Percentiles rank a stretch among this genome's conserved stretches.
Conservation (phyloP, 2,329 filamentous ascomycete genomes). For the Pleurostoma richardsiae region DNA sequence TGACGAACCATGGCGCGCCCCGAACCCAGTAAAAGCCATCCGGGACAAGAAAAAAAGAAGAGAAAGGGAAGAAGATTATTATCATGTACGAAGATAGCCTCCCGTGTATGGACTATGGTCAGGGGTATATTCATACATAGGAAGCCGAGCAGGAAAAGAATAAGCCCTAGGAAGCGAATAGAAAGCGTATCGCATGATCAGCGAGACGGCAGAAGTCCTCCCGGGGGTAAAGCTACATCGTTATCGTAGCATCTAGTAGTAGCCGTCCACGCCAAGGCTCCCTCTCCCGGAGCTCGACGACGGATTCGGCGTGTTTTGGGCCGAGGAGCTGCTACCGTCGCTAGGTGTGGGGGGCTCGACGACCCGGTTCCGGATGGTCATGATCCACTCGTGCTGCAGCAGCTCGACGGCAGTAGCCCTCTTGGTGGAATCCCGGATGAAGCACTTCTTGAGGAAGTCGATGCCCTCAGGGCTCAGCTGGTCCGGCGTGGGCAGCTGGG, state of each 20-base stretch:
- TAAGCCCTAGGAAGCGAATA: too few species aligned
- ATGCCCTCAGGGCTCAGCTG: slow-evolving; percentile 81
- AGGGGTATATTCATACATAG: too few species aligned
- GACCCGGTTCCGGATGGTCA: slow-evolving; percentile 59
- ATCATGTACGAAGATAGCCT: too few species aligned
- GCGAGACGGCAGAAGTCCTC: too few species aligned
- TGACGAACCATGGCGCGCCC: too few species aligned
- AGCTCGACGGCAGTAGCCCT: slow-evolving; percentile 81
- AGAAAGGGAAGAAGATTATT: too few species aligned
- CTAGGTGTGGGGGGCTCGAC: slow-evolving; percentile 61
- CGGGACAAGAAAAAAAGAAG: too few species aligned
- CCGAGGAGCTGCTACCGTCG: slow-evolving; percentile 40
- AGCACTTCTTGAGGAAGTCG: slow-evolving; percentile 85
- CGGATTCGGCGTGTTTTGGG: slow-evolving; percentile 28
- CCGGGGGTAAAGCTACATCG: too few species aligned
- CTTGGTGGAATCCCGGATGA: slow-evolving; percentile 74
- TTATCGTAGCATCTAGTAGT: slow-evolving; percentile 18
- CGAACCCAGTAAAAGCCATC: too few species aligned
- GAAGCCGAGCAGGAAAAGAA: too few species aligned
- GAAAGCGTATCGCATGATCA: too few species aligned
- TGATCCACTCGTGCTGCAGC: slow-evolving; percentile 89
- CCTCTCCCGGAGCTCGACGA: slow-evolving; percentile 18
- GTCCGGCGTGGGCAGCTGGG: slow-evolving; percentile 73
- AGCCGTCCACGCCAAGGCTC: slow-evolving; percentile 23
- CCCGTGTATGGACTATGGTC: too few species aligned